Conservation (phyloP, 129 eudicot genomes). For the Arctium lappa region DNA sequence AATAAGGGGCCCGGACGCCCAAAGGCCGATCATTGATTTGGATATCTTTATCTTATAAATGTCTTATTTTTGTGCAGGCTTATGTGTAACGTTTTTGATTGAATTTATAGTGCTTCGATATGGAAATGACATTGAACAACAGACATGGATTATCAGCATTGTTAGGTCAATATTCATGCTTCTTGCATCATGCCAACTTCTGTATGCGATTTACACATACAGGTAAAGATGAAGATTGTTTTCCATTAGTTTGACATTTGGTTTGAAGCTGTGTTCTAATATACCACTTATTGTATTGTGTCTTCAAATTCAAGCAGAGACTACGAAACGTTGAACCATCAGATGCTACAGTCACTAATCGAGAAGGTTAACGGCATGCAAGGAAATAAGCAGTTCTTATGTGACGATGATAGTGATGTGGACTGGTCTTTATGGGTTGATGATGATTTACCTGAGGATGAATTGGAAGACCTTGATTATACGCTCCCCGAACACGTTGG, state of each 20-base stretch:
- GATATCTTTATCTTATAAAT: background rate
- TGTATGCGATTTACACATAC: conserved; percentile 60
- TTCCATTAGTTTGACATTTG: background rate
- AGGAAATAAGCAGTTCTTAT: conserved; percentile 22
- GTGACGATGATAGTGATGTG: conserved; percentile 45
- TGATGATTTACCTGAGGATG: conserved; percentile 60
- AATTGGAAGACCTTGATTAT: conserved; percentile 50
- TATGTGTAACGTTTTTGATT: conserved; percentile 47
- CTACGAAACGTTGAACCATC: conserved; percentile 66
- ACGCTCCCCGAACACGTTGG: conserved; percentile 39
- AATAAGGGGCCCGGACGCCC: no score
- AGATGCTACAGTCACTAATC: conserved; percentile 44
- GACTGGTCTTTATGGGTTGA: conserved; percentile 69
- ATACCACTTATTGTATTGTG: background rate
- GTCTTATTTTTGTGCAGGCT: conserved; percentile 37
- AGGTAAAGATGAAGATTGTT: conserved; percentile 37
- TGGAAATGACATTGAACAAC: conserved; percentile 43
- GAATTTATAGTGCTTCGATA: conserved; percentile 53
- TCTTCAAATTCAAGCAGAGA: conserved; percentile 47
- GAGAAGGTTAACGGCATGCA: conserved; percentile 55
- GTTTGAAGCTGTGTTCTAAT: background rate
- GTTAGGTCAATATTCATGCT: conserved; percentile 45
- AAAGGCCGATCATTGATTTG: background rate
- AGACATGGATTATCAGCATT: conserved; percentile 39
- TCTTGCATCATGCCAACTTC: conserved; percentile 48